phyloP scores from a whole-genome alignment of 1,284 basidiomycete genomes.

The Phylloporus gajari region DNA sequence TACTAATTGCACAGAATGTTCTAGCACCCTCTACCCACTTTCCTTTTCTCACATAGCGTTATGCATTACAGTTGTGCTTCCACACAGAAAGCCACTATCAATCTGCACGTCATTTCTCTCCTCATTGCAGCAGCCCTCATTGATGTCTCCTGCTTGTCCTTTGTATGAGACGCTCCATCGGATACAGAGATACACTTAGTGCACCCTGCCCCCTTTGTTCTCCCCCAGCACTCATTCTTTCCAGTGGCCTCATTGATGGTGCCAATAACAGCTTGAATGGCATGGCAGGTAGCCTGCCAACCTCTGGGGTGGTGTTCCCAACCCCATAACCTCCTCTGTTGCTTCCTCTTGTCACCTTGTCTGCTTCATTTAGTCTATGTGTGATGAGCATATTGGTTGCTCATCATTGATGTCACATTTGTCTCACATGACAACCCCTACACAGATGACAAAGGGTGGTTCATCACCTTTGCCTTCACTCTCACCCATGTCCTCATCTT shows the following conservation, averaged over 20 bases:
- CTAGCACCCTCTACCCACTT: too few relatives aligned
- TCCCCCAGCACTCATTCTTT: neutral
- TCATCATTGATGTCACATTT: neutral
- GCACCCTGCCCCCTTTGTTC: neutral
- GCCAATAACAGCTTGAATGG: neutral
- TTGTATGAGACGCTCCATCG: conserved; percentile 52
- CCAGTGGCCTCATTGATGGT: conserved; percentile 14
- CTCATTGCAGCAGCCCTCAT: conserved; percentile 40
- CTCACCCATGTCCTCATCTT: conserved; percentile 7
- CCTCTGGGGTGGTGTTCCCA: neutral
- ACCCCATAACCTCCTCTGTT: neutral
- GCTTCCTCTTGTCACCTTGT: neutral
- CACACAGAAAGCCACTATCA: too few relatives aligned
- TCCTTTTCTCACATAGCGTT: too few relatives aligned
- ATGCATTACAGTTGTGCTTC: too few relatives aligned
- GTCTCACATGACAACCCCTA: neutral
- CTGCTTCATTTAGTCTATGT: neutral
- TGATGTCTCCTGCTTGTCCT: conserved; percentile 50
- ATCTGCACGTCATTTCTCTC: conserved; percentile 12
- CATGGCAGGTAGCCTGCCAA: neutral
- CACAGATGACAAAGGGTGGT: neutral
- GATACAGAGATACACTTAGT: conserved; percentile 39
- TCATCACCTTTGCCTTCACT: neutral
- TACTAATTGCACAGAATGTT: too few relatives aligned
- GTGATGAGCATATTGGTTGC: neutral